Evolutionary conservation across 2,329 filamentous ascomycete species (phyloP), one percentile per base, ranked within the genome.

Genomic region (Exophiala calicioides): DNA sequence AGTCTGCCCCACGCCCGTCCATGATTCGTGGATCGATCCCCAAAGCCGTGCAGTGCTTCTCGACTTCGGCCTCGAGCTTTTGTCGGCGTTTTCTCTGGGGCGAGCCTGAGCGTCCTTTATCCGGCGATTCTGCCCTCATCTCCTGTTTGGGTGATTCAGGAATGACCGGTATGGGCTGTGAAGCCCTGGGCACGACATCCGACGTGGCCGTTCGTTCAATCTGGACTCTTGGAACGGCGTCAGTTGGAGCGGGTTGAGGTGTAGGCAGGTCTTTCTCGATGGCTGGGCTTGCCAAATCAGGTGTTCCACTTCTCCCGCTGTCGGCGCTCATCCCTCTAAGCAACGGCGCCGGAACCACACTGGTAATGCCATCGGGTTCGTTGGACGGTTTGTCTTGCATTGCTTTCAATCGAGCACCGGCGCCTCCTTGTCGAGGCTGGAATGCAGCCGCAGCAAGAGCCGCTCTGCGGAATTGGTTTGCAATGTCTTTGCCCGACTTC

Each of bases 341-440:
- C 12, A 75, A 68, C 8, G 90, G 90, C 3, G 90, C 87, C 18
- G 88, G 88, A 16, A 96, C 86, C 27, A 96, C 90, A 29, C 85
- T 81, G 9, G 85, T 95, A 55, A 96, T 95, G 2, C 90, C 91
- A 69, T 96, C 90, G 5, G 89, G 86, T 4, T 86, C 89, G 18
- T 85, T 80, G 3, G 69, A 70, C n/a, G 68, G 66, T 53, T 72
- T 74, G 45, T 81, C 77, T 26, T 76, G 71, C 52, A 77, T 74
- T 40, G 84, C 80, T 44, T 85, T 76, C 42, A 95, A 72, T 40
- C 86, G 84, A 52, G 94, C 89, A 40, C 83, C 90, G 16, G 89
- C 90, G 55, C 90, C 91, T 47, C 91, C 91, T 24, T 85, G 84
- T 47, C 91, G 82, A 15, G 91, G 91, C 62, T 91, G 94, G 71